Evolutionary conservation across 1,284 basidiomycete genomes (phyloP), one percentile per base, ranked within the genome.

Genomic region (Cutaneotrichosporon spelunceum): DNA sequence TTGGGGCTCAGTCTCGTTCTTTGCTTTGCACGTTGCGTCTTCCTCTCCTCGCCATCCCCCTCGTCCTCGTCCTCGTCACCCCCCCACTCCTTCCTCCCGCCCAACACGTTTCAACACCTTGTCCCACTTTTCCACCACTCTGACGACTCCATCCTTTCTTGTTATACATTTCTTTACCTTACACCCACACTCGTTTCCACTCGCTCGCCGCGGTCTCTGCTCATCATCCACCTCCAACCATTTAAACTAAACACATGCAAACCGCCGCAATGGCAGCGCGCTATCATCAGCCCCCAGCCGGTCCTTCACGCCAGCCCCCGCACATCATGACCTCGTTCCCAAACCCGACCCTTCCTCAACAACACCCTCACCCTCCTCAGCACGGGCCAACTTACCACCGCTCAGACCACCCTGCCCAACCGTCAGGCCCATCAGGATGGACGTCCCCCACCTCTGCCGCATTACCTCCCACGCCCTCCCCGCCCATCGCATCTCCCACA

Each of bases 201-300:
- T 33, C 44, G 36, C 21, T 53, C 42, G 34, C 50, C 21, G 39
- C n/a, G n/a, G n/a, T n/a, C n/a, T n/a, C 53, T 34, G 23, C 14
- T 24, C 26, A n/a, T 27, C 53, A 26, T 21, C 21, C 47, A n/a
- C 39, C 24, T 19, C 24, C 54, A 27, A 14, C 8, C 34, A 24
- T 19, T 44, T 6, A 8, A n/a, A n/a, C 50, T 6, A 8, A n/a
- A n/a, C 45, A n/a, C 29, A 56, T 52, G 56, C 45, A 23, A 16
- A 33, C 49, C 33, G 52, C 56, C 45, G 56, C 56, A 52, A 70
- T 67, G 70, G 64, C 66, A 24, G 63, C 59, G 33, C 64, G 63
- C 3, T 61, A 54, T 42, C 59, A 54, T 42, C 60, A 62, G 45
- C 52, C 60, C 16, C 59, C 66, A 36, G 62, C 66, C 2, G 68